A percentile compares a stretch with the other conserved stretches of the same genome.
These are phyloP conservation scores for Juncus effusus DNA, from an alignment of 176 grass and related monocot genomes.

Conservation along the genomic window DNA sequence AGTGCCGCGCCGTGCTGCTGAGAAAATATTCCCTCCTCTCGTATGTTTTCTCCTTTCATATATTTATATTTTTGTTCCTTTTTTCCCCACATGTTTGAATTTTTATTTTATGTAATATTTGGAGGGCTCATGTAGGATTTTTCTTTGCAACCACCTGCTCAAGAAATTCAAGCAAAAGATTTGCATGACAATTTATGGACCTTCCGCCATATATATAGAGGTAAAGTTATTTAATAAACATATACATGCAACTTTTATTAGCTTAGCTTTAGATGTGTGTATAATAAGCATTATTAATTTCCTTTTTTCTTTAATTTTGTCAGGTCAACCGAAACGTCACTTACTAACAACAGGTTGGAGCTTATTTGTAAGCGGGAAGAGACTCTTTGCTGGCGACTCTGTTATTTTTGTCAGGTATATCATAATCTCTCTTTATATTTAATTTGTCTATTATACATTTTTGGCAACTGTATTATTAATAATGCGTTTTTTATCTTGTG, in stretches of 20 bases:
- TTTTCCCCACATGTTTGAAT: background rate
- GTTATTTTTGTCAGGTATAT: conserved; percentile 94
- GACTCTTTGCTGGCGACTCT: conserved; percentile 92
- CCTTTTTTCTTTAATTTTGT: conserved; percentile 23
- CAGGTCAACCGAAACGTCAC: conserved; percentile 96
- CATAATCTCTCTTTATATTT: background rate
- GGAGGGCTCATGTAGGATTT: conserved; percentile 58
- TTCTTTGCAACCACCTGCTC: conserved; percentile 85
- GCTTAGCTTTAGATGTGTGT: background rate
- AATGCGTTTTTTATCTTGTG: conserved; percentile 8
- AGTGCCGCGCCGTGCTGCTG: conserved; percentile 89
- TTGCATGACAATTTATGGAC: conserved; percentile 93
- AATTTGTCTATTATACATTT: background rate
- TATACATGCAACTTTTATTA: no score
- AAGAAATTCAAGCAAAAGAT: conserved; percentile 91
- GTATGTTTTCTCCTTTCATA: conserved; percentile 33
- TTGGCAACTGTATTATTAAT: conserved; percentile 18
- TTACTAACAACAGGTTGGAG: conserved; percentile 98
- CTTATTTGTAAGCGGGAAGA: conserved; percentile 92
- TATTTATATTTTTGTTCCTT: background rate
- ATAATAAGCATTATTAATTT: conserved; percentile 2
- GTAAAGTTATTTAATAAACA: conserved; percentile 25
- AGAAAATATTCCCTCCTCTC: conserved; percentile 94
- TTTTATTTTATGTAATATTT: background rate
- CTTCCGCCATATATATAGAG: conserved; percentile 98